These are phyloP conservation scores for Dactylorhiza incarnata DNA, from an alignment of 106 monocot species.

Conservation along the genomic window DNA sequence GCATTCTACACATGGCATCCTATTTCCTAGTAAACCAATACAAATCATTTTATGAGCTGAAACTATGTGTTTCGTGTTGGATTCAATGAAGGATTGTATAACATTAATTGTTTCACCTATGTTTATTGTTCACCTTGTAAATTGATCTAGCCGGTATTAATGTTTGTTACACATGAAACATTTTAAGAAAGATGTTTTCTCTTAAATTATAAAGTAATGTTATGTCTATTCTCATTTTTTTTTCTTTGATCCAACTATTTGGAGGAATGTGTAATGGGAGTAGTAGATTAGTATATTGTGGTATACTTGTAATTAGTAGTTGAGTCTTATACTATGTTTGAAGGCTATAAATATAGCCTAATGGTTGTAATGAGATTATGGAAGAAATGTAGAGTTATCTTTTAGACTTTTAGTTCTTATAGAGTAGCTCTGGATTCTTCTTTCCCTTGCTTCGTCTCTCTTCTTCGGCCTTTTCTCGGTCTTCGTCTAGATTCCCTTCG, in stretches of 20 bases:
- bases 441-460: too few species aligned
- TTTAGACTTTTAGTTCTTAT: background rate
- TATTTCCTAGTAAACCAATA: background rate
- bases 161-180: background rate
- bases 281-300: too few species aligned
- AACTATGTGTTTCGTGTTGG: background rate
- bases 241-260: background rate
- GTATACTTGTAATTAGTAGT: too few species aligned
- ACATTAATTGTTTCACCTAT: conserved; percentile 1
- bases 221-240: background rate
- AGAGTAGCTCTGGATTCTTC: background rate
- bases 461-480: too few species aligned
- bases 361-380: too few species aligned
- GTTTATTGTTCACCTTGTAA: background rate
- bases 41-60: background rate
- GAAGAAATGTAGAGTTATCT: too few species aligned
- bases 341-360: too few species aligned
- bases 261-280: background rate
- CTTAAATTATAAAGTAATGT: background rate
- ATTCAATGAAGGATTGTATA: background rate
- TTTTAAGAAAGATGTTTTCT: background rate
- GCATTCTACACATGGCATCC: background rate
- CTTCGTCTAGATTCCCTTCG: too few species aligned
- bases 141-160: background rate
- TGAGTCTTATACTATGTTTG: too few species aligned